These are phyloP conservation scores for Bipolaris gigantea DNA, from an alignment of 2,329 filamentous ascomycete genomes.

Conservation along the genomic window DNA sequence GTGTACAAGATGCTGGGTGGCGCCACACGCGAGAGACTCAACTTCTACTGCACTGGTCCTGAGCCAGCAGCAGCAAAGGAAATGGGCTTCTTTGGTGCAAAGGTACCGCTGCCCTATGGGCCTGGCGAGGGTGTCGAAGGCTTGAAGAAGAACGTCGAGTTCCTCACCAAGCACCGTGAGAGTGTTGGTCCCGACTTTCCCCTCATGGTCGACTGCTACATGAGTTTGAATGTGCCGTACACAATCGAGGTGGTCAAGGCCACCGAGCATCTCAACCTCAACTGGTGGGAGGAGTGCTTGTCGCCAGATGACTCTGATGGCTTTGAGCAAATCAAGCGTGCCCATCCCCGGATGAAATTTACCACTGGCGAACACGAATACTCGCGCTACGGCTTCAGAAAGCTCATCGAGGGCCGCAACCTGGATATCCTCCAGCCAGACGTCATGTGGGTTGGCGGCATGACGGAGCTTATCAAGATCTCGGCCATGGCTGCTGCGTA, in stretches of 20 bases:
- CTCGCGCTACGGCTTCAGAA: constrained; percentile 91
- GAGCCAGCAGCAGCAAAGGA: constrained; percentile 76
- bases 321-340: constrained; percentile 85
- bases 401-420: constrained; percentile 87
- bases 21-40: constrained; percentile 76
- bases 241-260: constrained; percentile 88
- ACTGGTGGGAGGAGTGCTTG: constrained; percentile 97
- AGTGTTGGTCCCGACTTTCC: constrained; percentile 87
- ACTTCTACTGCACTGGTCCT: constrained; percentile 95
- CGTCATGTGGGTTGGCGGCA: constrained; percentile 94
- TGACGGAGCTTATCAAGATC: constrained; percentile 90
- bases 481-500: constrained; percentile 88
- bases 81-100: constrained; percentile 89
- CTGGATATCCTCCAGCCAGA: constrained; percentile 94
- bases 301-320: constrained; percentile 91
- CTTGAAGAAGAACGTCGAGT: constrained; percentile 86
- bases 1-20: constrained; percentile 95
- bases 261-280: constrained; percentile 80
- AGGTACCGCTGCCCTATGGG: constrained; percentile 87
- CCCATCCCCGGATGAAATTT: constrained; percentile 88
- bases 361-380: constrained; percentile 97
- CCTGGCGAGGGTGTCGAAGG: constrained; percentile 83
- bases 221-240: constrained; percentile 91
- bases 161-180: constrained; percentile 80
- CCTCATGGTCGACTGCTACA: constrained; percentile 95